A percentile compares a stretch with the other conserved stretches of the same genome.
Evolutionary conservation across 768 basidiomycete species (phyloP).

Genomic region (Steccherinum ochraceum): DNA sequence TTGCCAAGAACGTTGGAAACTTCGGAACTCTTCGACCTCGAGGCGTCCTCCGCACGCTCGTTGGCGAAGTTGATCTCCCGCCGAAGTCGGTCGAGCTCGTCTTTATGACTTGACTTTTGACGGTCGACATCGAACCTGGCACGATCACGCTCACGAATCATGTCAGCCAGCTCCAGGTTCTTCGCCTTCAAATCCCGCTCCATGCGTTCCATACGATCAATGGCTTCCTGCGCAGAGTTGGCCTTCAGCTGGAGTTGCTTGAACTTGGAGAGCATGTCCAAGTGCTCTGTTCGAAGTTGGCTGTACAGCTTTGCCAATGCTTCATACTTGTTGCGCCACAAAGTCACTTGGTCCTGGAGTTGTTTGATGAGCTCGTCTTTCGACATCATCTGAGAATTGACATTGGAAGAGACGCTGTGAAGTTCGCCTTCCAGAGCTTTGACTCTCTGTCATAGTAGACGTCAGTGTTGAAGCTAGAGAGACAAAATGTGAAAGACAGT

Average conservation of each 20-base stretch:
- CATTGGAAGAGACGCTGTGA: constrained; percentile 62
- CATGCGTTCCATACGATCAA: constrained; percentile 98
- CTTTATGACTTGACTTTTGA: constrained; percentile 89
- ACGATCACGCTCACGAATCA: constrained; percentile 96
- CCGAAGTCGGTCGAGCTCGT: constrained; percentile 87
- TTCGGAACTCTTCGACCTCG: constrained; percentile 88
- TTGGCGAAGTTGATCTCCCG: constrained; percentile 93
- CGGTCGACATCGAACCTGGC: constrained; percentile 94
- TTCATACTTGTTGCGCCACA: constrained; percentile 99
- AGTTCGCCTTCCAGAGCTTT: constrained; percentile 94
- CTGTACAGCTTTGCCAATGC: constrained; percentile 98
- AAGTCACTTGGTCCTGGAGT: constrained; percentile 90
- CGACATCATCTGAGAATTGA: constrained; percentile 78
- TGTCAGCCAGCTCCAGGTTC: constrained; percentile 96
- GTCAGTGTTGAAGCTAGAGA: background rate
- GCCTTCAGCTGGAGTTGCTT: constrained; percentile 98
- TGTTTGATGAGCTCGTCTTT: constrained; percentile 96
- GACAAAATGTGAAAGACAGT: constrained; percentile 21
- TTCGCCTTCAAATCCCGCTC: constrained; percentile 98
- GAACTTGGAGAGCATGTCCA: constrained; percentile 95
- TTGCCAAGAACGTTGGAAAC: constrained; percentile 83
- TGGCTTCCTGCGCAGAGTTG: constrained; percentile 95
- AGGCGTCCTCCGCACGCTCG: constrained; percentile 94
- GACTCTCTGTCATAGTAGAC: constrained; percentile 56
- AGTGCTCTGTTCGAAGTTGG: constrained; percentile 93